Percentiles rank a stretch among this genome's conserved stretches.
Evolutionary conservation across 768 basidiomycete species (phyloP).

Genomic region (Xanthoconium stramineum): DNA sequence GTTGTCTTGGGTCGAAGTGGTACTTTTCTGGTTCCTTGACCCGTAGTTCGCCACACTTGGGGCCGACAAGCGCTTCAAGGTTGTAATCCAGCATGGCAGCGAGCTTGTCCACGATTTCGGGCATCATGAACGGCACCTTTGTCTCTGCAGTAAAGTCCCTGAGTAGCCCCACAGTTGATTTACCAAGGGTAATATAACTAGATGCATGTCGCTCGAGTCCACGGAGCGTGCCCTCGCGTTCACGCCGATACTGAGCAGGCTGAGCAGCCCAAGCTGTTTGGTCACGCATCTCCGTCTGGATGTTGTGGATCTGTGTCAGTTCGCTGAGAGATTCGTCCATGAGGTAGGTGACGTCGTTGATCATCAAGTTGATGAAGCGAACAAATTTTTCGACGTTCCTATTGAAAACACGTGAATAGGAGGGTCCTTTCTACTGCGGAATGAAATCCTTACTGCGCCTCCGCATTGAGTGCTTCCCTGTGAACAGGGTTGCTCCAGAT

Average conservation of each 20-base stretch:
- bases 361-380: slow-evolving; percentile 94
- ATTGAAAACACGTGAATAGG: slow-evolving; percentile 8
- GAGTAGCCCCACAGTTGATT: slow-evolving; percentile 86
- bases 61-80: slow-evolving; percentile 83
- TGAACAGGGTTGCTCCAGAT: slow-evolving; percentile 92
- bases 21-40: slow-evolving; percentile 87
- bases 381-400: slow-evolving; percentile 93
- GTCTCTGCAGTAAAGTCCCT: slow-evolving; percentile 92
- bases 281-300: slow-evolving; percentile 84
- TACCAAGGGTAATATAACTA: slow-evolving; percentile 81
- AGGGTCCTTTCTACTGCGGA: not conserved
- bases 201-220: slow-evolving; percentile 82
- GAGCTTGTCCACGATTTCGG: slow-evolving; percentile 91
- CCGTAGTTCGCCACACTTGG: slow-evolving; percentile 79
- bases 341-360: slow-evolving; percentile 98
- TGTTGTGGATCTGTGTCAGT: slow-evolving; percentile 81
- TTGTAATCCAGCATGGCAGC: slow-evolving; percentile 98
- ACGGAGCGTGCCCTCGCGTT: slow-evolving; percentile 74
- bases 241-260: slow-evolving; percentile 71
- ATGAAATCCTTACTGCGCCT: slow-evolving; percentile 59
- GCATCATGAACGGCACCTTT: slow-evolving; percentile 89
- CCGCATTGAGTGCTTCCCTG: slow-evolving; percentile 77
- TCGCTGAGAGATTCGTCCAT: slow-evolving; percentile 95
- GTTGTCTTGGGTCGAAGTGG: slow-evolving; percentile 77
- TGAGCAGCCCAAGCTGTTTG: slow-evolving; percentile 63